These are phyloP conservation scores for Lachancea kluyveri DNA, from an alignment of 805 yeast species.

Conservation along the genomic window DNA sequence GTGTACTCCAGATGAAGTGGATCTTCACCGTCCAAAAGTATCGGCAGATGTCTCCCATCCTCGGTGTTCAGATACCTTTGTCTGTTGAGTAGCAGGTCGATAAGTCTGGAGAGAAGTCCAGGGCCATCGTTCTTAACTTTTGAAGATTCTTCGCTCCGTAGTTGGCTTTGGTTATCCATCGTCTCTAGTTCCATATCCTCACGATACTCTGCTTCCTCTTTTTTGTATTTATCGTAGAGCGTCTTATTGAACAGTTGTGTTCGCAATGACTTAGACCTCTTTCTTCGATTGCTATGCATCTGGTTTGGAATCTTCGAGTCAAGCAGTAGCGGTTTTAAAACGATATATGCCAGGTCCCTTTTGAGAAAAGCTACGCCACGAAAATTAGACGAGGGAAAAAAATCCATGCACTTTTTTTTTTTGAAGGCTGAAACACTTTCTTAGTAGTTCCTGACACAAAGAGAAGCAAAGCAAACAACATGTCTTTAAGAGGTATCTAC, in stretches of 20 bases:
- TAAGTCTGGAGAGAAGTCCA: constrained; percentile 8
- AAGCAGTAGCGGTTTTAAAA: too few species aligned
- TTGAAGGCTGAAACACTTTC: too few species aligned
- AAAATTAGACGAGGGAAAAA: too few species aligned
- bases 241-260: constrained; percentile 31
- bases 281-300: constrained; percentile 13
- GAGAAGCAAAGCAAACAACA: too few species aligned
- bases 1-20: constrained; percentile 15
- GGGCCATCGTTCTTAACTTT: background rate
- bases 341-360: too few species aligned
- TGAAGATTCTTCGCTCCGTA: background rate
- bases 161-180: background rate
- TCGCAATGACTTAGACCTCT: constrained; percentile 27
- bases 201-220: constrained; percentile 7
- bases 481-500: constrained; percentile 28
- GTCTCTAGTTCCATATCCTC: constrained; percentile 12
- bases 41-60: constrained; percentile 73
- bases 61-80: constrained; percentile 45
- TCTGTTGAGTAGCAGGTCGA: constrained; percentile 38
- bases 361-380: too few species aligned
- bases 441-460: too few species aligned
- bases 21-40: constrained; percentile 39
- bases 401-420: too few species aligned
- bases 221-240: constrained; percentile 22
- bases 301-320: background rate